Evolutionary conservation across 257 asterid species (phyloP), one percentile per base, ranked within the genome.

Genomic region (Petunia axillaris): DNA sequence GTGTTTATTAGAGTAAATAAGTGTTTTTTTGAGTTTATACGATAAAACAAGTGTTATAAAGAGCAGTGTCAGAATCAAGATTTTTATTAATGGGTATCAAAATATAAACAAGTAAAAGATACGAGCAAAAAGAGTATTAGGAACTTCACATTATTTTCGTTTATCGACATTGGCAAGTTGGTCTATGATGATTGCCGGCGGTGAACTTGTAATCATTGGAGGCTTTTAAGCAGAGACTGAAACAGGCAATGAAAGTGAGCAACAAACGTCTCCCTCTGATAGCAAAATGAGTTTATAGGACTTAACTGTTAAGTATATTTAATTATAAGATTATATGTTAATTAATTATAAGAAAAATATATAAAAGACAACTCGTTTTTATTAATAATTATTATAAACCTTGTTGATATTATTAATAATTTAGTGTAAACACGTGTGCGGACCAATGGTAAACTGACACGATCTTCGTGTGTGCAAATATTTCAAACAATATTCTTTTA

Each of bases 271-370:
- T 25, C 39, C 8, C n/a, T 25, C 25, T 25, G 55, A 67, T 15
- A 43, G 16, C 39, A 70, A 70, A 70, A 46, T 70, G 77, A 70
- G 25, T 1, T 9, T 25, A 8, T 70, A 70, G 43, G 77, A 59
- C 59, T 70, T 70, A 16, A 9, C 10, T 25, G 25, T 25, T 25
- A 25, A 25, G 25, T 25, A 25, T 25, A 25, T 0, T 25, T 25
- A 25, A 25, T 25, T 25, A 25, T 25, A 25, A 25, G 25, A 25
- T 25, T 25, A 25, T 25, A 25, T 25, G 25, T 25, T 25, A 25
- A 25, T 25, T 25, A 25, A 25, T 25, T 25, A 25, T 25, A 25
- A 25, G 0, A 25, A 25, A 25, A 25, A 25, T 25, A 25, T 25
- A 25, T 25, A 25, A 25, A 0, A 25, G 25, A 25, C 25, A 25